These are phyloP conservation scores for Aspergillus sp. DNA, from an alignment of 2,329 filamentous ascomycete species.

Conservation along the genomic window DNA sequence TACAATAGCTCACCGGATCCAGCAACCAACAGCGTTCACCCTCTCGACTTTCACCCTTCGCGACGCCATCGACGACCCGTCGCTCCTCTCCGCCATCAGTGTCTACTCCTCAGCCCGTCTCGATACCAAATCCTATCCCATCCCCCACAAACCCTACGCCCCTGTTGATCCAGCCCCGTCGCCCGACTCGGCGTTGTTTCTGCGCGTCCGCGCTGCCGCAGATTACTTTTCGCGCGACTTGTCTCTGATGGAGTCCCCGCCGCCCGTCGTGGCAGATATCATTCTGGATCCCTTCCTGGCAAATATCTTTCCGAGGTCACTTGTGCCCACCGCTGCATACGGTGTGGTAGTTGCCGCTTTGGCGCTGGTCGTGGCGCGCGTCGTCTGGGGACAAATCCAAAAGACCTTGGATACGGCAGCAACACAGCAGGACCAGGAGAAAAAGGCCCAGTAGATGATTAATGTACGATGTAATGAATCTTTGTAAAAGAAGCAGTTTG, in stretches of 20 bases:
- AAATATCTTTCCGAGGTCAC: conserved; percentile 75
- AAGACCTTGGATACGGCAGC: conserved; percentile 15
- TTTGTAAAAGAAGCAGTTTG: background rate
- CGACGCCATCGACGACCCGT: conserved; percentile 59
- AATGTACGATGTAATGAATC: background rate
- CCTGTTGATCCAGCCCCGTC: conserved; percentile 19
- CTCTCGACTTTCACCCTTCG: conserved; percentile 63
- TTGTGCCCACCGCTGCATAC: conserved; percentile 70
- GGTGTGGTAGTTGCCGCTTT: conserved; percentile 59
- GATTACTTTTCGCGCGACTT: conserved; percentile 78
- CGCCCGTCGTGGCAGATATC: conserved; percentile 72
- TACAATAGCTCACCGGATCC: background rate
- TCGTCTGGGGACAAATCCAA: conserved; percentile 24
- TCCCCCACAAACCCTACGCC: conserved; percentile 6
- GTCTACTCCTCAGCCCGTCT: conserved; percentile 57
- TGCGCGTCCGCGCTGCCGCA: conserved; percentile 72
- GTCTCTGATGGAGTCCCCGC: conserved; percentile 71
- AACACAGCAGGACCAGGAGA: conserved; percentile 11
- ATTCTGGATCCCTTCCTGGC: conserved; percentile 82
- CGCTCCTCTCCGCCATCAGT: conserved; percentile 64
- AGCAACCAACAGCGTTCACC: conserved; percentile 85
- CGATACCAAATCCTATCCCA: conserved; percentile 17
- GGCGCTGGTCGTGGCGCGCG: conserved; percentile 46
- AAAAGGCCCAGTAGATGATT: conserved; percentile 9
- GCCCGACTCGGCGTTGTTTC: conserved; percentile 59